Percentiles rank a stretch among this genome's conserved stretches.
phyloP scores from a whole-genome alignment of 306 rosid genomes.

The Cucumis cinereus region DNA sequence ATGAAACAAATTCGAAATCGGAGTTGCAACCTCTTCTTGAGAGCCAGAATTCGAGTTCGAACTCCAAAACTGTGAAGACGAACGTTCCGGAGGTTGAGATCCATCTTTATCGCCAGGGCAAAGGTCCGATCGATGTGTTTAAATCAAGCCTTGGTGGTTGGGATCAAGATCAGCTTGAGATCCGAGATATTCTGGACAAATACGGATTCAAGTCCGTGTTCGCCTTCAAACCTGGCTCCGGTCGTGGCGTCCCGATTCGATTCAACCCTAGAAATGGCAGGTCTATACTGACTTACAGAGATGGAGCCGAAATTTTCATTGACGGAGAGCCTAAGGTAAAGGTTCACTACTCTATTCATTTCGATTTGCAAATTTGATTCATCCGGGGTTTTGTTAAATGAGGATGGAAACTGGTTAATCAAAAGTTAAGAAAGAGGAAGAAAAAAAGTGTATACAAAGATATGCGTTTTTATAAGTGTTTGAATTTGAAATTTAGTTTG shows the following conservation, averaged over 20 bases:
- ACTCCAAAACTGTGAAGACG: constrained; percentile 16
- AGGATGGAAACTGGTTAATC: not conserved
- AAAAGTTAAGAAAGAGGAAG: not conserved
- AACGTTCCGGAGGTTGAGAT: constrained; percentile 53
- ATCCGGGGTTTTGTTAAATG: not conserved
- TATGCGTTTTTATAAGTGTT: not conserved
- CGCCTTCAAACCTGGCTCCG: constrained; percentile 40
- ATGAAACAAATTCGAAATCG: constrained; percentile 10
- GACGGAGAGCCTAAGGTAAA: constrained; percentile 87
- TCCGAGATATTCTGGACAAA: constrained; percentile 60
- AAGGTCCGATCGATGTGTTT: constrained; percentile 68
- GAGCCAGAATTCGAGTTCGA: not conserved
- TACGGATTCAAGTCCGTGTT: constrained; percentile 50
- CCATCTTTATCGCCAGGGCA: constrained; percentile 49
- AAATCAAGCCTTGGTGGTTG: constrained; percentile 57
- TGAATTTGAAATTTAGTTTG: not conserved
- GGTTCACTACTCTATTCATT: too few relatives aligned
- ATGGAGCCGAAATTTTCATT: constrained; percentile 43
- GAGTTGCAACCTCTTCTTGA: constrained; percentile 1
- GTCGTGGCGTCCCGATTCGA: constrained; percentile 72
- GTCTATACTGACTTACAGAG: constrained; percentile 46
- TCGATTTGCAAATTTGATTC: not conserved
- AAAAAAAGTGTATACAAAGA: not conserved
- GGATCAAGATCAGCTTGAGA: constrained; percentile 86
- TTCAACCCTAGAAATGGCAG: constrained; percentile 67